These are phyloP conservation scores for Pseudoscleropodium purum DNA, from an alignment of 225 moss, liverwort and hornwort species.

Conservation along the genomic window DNA sequence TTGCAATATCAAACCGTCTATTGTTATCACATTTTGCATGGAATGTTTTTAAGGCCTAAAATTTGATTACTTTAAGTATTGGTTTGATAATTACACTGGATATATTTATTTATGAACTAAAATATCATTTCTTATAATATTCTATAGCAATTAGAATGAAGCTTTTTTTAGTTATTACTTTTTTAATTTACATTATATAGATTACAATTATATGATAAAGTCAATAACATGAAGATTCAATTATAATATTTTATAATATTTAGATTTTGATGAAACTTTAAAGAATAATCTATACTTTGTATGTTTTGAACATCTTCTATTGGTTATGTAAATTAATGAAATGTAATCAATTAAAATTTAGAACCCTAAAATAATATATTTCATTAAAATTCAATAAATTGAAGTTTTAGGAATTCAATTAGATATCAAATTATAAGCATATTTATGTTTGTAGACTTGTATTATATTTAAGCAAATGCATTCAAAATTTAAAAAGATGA, in stretches of 20 bases:
- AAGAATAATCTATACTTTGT: background rate
- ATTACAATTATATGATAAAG: background rate
- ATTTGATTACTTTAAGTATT: background rate
- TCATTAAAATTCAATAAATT: background rate
- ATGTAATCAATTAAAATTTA: background rate
- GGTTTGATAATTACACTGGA: background rate
- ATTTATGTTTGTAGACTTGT: background rate
- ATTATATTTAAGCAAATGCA: too few relatives aligned
- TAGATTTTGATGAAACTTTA: too few relatives aligned
- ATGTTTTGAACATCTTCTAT: background rate
- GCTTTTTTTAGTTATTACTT: too few relatives aligned
- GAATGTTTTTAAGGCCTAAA: conserved; percentile 16
- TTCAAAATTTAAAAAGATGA: too few relatives aligned
- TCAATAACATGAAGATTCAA: background rate
- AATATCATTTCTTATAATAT: too few relatives aligned
- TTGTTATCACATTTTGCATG: conserved; percentile 29
- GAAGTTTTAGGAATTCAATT: accelerated
- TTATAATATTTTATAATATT: background rate
- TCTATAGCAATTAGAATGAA: background rate
- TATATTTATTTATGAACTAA: background rate
- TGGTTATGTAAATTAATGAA: background rate
- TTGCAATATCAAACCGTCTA: conserved; percentile 22
- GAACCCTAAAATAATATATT: too few relatives aligned
- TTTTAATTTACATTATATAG: too few relatives aligned
- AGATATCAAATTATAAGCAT: too few relatives aligned